Evolutionary conservation across 306 rosid species (phyloP).

Genomic region (Cyamopsis tetragonoloba): DNA sequence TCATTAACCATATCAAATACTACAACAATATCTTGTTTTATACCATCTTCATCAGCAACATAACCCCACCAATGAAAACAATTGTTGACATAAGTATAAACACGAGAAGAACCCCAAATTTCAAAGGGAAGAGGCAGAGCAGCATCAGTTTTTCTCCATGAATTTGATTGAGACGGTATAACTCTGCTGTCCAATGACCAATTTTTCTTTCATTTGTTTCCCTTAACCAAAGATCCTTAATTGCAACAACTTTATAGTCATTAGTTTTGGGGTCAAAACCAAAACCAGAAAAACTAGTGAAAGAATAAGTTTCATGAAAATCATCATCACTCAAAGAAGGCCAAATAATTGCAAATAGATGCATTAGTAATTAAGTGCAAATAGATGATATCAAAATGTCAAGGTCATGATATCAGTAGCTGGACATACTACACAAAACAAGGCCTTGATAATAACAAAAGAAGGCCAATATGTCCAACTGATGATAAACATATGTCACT

Average conservation of each 20-base stretch:
- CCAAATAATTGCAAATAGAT: no score
- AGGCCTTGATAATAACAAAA: no score
- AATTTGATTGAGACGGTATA: conserved; percentile 20
- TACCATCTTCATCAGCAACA: not conserved
- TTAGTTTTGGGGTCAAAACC: conserved; percentile 18
- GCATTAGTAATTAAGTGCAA: no score
- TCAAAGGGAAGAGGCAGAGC: conserved; percentile 13
- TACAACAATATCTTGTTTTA: not conserved
- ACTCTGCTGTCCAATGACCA: conserved; percentile 21
- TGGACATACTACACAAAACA: no score
- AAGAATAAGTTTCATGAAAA: not conserved
- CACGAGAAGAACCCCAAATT: conserved; percentile 14
- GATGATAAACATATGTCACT: no score
- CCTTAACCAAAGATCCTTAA: conserved; percentile 17
- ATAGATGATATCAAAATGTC: no score
- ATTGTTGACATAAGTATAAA: conserved; percentile 19
- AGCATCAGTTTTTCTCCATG: conserved; percentile 16
- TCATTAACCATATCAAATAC: conserved; percentile 5
- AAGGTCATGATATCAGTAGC: no score
- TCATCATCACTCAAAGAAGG: conserved; percentile 1
- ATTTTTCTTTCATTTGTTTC: conserved; percentile 19
- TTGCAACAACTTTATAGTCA: conserved; percentile 20
- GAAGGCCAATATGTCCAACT: no score
- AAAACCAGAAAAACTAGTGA: conserved; percentile 4
- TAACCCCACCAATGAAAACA: conserved; percentile 27